Evolutionary conservation across 2,329 filamentous ascomycete species (phyloP), one percentile per base, ranked within the genome.

Genomic region (Chrysosporium keratinophilum): DNA sequence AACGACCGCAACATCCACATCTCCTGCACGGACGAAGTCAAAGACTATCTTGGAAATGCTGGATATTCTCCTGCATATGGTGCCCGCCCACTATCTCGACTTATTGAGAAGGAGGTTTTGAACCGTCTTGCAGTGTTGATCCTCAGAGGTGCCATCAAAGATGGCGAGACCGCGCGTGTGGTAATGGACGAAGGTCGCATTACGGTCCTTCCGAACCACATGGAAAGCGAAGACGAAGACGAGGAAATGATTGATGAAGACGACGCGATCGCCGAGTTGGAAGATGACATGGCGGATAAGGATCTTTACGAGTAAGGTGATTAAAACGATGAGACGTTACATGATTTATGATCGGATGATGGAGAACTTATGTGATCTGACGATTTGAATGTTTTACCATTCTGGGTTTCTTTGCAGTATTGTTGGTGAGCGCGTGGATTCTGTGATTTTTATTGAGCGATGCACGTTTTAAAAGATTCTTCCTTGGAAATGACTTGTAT

Each of bases 41-140:
- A 91, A 67, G 89, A 97, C 66, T 97, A 95, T 69, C 80, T 98
- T 7, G 93, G 89, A 62, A 82, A 80, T 40, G 87, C 90, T 0
- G 93, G 93, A 9, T 98, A 98, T 74, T 95, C 88, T 12, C 93
- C 93, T 0, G 89, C 88, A 0, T 98, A 98, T 64, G 93, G 93
- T 69, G 93, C 93, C 40, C 81, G 93, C 55, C 93, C 93, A 35
- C 75, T 98, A 19, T 82, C 85, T 15, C 81, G 93, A 51, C 80
- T 98, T 56, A 96, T 98, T 62, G 93, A 98, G 76, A 93, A 93
- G 73, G 93, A 98, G 71, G 88, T 98, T 2, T 82, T 98, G 64
- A 98, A 98, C 72, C 83, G 84, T 48, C 76, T 98, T 59, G 93
- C 93, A 1, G 87, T 98, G 40, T 79, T 97, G 59, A 94, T 98